phyloP scores from a whole-genome alignment of 1,139 yeast species.

The Protomyces gravidus region DNA sequence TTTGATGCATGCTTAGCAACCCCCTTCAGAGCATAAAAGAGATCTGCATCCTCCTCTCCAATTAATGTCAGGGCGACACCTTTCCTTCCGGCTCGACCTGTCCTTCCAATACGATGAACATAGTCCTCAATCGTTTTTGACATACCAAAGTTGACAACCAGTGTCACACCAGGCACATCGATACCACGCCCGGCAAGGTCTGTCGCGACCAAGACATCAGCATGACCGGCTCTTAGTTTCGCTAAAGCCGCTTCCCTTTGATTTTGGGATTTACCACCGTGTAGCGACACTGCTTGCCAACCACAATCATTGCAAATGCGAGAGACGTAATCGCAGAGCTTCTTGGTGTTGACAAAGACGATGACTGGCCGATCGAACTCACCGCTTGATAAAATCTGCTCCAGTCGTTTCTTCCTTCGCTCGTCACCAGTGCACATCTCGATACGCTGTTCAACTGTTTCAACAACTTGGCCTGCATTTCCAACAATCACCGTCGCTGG shows the following conservation, averaged over 20 bases:
- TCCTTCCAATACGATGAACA: conserved; percentile 90
- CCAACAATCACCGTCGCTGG: conserved; percentile 70
- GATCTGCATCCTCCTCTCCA: conserved; percentile 54
- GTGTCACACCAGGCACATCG: conserved; percentile 77
- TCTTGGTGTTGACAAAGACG: conserved; percentile 73
- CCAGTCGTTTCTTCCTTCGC: conserved; percentile 42
- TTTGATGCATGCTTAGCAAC: conserved; percentile 36
- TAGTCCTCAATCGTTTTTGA: conserved; percentile 71
- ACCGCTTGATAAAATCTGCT: conserved; percentile 40
- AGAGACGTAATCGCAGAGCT: conserved; percentile 64
- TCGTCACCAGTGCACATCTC: conserved; percentile 50
- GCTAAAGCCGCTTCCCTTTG: conserved; percentile 74
- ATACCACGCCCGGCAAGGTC: conserved; percentile 97
- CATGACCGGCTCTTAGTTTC: conserved; percentile 57
- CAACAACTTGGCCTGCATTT: conserved; percentile 55
- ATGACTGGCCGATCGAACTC: conserved; percentile 58
- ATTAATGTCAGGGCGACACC: conserved; percentile 75
- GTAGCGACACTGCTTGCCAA: conserved; percentile 58
- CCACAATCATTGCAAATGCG: conserved; percentile 49
- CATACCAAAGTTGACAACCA: conserved; percentile 86
- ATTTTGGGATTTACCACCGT: conserved; percentile 85
- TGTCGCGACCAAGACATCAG: conserved; percentile 75
- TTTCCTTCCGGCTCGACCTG: conserved; percentile 84
- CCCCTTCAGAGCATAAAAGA: conserved; percentile 50
- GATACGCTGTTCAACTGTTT: conserved; percentile 64